Evolutionary conservation across 306 rosid species (phyloP), one percentile per base, ranked within the genome.

Genomic region (Malus sieversii): DNA sequence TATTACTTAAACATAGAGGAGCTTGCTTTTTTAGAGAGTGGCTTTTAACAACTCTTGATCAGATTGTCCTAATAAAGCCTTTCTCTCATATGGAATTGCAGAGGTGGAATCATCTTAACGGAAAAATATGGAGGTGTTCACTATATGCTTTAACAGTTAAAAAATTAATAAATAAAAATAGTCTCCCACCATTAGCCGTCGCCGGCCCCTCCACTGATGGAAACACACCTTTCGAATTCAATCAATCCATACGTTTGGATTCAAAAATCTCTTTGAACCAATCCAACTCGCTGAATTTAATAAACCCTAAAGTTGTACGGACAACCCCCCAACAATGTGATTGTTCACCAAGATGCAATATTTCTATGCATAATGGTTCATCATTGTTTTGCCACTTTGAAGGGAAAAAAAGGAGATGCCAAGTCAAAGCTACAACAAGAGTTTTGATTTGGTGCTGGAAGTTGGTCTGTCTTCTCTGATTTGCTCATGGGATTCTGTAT

Each of bases 401-500:
- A 51, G 55, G 55, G 3, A 0, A 51, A 48, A 22, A 55, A 58
- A 22, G 63, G 30, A 22, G 20, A 11, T 1, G 38, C 66, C 66
- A 61, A 51, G 20, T 51, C 55, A 51, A 51, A 51, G 20, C 20
- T 51, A 6, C 55, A 51, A 51, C 55, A 15, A 51, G 53, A 12
- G 4, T 27, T 13, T 61, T 25, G 19, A 25, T 13, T 61, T 29
- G 66, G 38, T 27, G 23, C n/a, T 64, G 23, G 66, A 61, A 27
- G 68, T 63, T 19, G 19, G 27, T 19, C 44, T 20, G 29, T 61
- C 58, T 38, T 73, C 58, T 25, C 29, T 42, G 25, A 73, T 73
- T 73, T 73, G 77, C 77, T 38, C 11, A 42, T 73, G 58, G 30
- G 77, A 73, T 73, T 73, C 68, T 60, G 77, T n/a, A 25, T 59